Evolutionary conservation across 2,329 filamentous ascomycete species (phyloP).

Genomic region (Fusarium coicis): DNA sequence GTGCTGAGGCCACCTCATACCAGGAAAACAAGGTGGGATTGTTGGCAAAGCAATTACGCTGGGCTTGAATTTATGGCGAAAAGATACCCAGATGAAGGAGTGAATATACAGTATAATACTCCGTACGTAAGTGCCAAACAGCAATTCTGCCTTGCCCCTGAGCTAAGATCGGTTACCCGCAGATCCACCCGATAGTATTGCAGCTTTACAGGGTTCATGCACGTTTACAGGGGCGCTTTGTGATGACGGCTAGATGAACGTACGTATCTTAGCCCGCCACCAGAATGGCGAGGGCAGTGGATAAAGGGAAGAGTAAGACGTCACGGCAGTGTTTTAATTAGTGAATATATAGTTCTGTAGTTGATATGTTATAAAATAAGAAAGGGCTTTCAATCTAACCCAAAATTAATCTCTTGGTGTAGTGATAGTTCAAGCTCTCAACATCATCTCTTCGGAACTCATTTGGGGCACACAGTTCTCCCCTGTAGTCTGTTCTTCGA

Average conservation of each 20-base stretch:
- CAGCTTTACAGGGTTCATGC: not conserved
- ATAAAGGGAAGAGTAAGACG: fast-evolving
- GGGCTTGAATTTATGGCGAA: not conserved
- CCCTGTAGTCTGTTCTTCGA: not conserved
- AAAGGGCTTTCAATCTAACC: not conserved
- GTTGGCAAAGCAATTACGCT: not conserved
- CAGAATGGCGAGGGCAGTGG: fast-evolving
- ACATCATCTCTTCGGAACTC: not conserved
- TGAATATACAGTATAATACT: not conserved
- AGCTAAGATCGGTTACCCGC: not conserved
- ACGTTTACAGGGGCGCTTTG: not conserved
- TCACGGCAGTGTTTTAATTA: too few relatives aligned
- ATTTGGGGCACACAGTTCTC: not conserved
- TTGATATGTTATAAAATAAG: fast-evolving
- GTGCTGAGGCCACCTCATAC: not conserved
- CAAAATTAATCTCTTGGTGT: not conserved
- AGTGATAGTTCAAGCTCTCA: not conserved
- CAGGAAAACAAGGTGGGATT: too few relatives aligned
- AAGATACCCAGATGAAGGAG: too few relatives aligned
- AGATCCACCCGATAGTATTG: not conserved
- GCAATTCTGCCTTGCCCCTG: not conserved
- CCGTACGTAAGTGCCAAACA: not conserved
- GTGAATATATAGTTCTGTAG: not conserved
- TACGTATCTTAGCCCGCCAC: not conserved
- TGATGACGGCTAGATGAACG: not conserved